A percentile compares a stretch with the other conserved stretches of the same genome.
phyloP scores from a whole-genome alignment of 2,329 filamentous ascomycete species.

The Beauveria sp. region DNA sequence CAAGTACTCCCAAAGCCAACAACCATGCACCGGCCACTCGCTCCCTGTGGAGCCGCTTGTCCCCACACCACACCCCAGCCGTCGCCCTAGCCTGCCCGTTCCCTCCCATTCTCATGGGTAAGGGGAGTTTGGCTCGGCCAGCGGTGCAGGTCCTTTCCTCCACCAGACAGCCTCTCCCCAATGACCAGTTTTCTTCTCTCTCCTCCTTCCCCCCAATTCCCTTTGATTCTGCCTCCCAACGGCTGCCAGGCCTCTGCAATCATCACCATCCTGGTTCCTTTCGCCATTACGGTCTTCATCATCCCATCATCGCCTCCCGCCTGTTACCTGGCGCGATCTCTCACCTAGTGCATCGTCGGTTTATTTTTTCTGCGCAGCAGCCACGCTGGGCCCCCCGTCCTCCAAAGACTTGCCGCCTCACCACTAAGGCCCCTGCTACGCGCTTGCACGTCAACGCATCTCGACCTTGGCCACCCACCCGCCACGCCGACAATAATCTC shows the following conservation, averaged over 20 bases:
- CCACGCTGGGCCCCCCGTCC: neutral
- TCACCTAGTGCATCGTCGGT: constrained; percentile 4
- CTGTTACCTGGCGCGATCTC: constrained; percentile 1
- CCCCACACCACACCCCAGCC: constrained; percentile 10
- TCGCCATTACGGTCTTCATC: neutral
- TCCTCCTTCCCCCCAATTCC: constrained; percentile 28
- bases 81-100: constrained; percentile 27
- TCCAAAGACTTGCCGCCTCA: constrained; percentile 6
- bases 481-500: neutral
- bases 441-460: neutral
- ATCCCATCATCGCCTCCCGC: neutral
- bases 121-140: constrained; percentile 33
- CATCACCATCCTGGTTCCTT: neutral
- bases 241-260: constrained; percentile 9
- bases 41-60: constrained; percentile 2
- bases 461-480: neutral
- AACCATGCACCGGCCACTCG: constrained; percentile 1
- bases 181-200: constrained; percentile 28
- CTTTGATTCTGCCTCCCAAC: constrained; percentile 12
- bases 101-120: constrained; percentile 34
- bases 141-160: constrained; percentile 31
- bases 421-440: neutral
- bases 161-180: constrained; percentile 32
- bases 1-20: neutral
- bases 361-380: neutral